These are phyloP conservation scores for Flaveria floridana DNA, from an alignment of 140 eudicot species.

Conservation along the genomic window DNA sequence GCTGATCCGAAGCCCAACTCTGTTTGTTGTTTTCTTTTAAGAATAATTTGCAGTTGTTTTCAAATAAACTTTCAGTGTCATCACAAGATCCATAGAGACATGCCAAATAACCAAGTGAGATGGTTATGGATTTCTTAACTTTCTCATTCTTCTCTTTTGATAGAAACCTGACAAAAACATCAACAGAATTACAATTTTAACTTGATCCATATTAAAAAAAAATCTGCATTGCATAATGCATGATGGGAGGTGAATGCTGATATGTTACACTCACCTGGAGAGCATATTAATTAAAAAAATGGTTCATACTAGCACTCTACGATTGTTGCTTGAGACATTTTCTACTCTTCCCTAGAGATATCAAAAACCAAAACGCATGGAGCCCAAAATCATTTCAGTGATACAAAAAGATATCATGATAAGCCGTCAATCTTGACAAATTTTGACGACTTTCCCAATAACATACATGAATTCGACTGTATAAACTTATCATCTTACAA, in stretches of 20 bases:
- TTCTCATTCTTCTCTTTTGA: slow-evolving; percentile 56
- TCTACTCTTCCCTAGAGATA: background rate
- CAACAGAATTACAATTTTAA: background rate
- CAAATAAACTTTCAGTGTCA: slow-evolving; percentile 21
- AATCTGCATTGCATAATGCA: background rate
- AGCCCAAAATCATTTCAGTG: background rate
- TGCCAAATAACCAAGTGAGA: slow-evolving; percentile 71
- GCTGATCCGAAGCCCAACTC: slow-evolving; percentile 41
- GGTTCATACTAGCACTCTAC: background rate
- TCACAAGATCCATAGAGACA: slow-evolving; percentile 69
- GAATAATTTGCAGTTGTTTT: slow-evolving; percentile 57
- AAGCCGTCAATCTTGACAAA: background rate
- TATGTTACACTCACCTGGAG: slow-evolving; percentile 4
- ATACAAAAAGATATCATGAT: background rate
- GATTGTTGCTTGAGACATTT: background rate
- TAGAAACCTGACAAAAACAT: slow-evolving; percentile 47
- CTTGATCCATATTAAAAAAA: background rate
- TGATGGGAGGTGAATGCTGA: background rate
- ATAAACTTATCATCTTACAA: background rate
- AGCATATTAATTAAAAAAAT: background rate
- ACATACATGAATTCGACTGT: background rate
- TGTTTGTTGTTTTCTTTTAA: slow-evolving; percentile 42
- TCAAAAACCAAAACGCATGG: background rate
- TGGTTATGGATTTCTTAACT: slow-evolving; percentile 62
- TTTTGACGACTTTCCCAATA: background rate